Percentiles rank a stretch among this genome's conserved stretches.
These are phyloP conservation scores for Neurospora sp. DNA, from an alignment of 495 filamentous ascomycete species.

Conservation along the genomic window DNA sequence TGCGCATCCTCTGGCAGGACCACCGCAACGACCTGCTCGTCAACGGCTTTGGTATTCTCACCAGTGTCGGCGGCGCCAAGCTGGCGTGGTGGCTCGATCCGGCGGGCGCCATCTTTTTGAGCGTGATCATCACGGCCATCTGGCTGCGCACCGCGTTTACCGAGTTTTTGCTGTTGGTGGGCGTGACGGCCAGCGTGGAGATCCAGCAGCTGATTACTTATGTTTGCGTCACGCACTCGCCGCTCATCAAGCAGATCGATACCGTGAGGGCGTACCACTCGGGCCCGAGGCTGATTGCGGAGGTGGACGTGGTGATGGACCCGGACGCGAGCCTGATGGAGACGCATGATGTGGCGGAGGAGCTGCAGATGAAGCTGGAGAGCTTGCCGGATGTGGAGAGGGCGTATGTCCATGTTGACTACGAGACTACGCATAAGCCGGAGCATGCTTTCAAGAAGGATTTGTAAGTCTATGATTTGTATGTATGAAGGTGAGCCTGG, in stretches of 20 bases:
- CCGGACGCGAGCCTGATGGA: conserved; percentile 53
- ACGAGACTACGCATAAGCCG: conserved; percentile 92
- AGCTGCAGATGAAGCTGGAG: conserved; percentile 90
- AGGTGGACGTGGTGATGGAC: conserved; percentile 86
- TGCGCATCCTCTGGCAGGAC: conserved; percentile 87
- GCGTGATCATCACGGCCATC: conserved; percentile 58
- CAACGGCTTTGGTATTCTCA: conserved; percentile 86
- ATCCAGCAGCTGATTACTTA: conserved; percentile 94
- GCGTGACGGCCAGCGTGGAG: conserved; percentile 72
- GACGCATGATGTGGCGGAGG: conserved; percentile 91
- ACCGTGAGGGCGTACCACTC: conserved; percentile 90
- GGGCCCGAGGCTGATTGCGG: conserved; percentile 80
- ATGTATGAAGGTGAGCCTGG: neutral
- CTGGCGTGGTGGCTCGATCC: conserved; percentile 94
- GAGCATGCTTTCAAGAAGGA: conserved; percentile 51
- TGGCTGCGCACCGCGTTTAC: conserved; percentile 80
- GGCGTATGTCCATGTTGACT: conserved; percentile 96
- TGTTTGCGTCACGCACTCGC: conserved; percentile 88
- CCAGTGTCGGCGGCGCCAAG: conserved; percentile 76
- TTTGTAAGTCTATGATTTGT: conserved; percentile 17
- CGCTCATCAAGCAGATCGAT: conserved; percentile 70
- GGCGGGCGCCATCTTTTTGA: conserved; percentile 78
- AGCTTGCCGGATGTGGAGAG: conserved; percentile 84
- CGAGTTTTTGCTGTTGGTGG: conserved; percentile 86
- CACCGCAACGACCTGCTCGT: conserved; percentile 83